phyloP scores from a whole-genome alignment of 495 filamentous ascomycete species.

The Lophiotrema nucula region DNA sequence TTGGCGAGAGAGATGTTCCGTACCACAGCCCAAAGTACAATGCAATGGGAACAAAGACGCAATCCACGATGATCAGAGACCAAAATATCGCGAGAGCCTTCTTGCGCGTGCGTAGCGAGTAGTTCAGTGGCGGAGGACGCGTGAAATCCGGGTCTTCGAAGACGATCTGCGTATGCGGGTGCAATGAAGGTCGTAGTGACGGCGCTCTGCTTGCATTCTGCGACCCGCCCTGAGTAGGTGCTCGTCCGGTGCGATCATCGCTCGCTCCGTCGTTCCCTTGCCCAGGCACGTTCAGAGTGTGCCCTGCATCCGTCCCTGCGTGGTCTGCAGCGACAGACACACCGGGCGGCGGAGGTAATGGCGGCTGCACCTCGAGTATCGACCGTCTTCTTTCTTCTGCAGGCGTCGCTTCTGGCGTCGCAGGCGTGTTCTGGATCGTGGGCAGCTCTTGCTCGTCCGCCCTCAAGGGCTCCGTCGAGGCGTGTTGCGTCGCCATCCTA shows the following conservation, averaged over 20 bases:
- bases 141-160: slow-evolving; percentile 38
- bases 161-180: slow-evolving; percentile 30
- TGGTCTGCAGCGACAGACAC: not conserved
- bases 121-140: slow-evolving; percentile 55
- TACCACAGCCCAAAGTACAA: slow-evolving; percentile 61
- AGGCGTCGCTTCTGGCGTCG: too few species aligned
- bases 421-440: too few species aligned
- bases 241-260: not conserved
- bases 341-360: not conserved
- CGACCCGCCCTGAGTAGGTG: not conserved
- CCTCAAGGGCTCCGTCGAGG: slow-evolving; percentile 25
- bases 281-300: slow-evolving; percentile 16
- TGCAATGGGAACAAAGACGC: slow-evolving; percentile 53
- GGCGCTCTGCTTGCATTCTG: slow-evolving; percentile 16
- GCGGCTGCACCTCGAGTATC: too few species aligned
- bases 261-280: not conserved
- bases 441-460: too few species aligned
- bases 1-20: slow-evolving; percentile 53
- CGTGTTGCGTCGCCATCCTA: not conserved
- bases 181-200: slow-evolving; percentile 5
- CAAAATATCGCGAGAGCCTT: slow-evolving; percentile 59
- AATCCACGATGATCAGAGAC: slow-evolving; percentile 56
- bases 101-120: slow-evolving; percentile 55
- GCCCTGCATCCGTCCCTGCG: not conserved
- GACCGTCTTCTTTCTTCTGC: too few species aligned